phyloP scores from a whole-genome alignment of 805 yeast species.

The Phaffomyces thermotolerans region DNA sequence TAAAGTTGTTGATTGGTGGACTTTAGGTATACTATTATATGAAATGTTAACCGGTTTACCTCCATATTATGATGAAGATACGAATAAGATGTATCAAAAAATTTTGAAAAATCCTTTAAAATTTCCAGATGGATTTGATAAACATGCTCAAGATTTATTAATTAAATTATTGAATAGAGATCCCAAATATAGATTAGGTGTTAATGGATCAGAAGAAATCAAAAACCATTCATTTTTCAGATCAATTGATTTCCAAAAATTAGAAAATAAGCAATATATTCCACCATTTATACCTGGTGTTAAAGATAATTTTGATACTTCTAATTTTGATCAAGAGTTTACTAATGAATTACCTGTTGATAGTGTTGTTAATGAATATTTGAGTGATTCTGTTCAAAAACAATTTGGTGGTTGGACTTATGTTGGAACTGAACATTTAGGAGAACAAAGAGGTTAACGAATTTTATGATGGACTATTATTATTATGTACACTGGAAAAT shows the following conservation, averaged over 20 bases:
- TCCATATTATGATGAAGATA: constrained; percentile 94
- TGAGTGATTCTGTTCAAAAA: constrained; percentile 91
- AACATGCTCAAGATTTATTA: constrained; percentile 77
- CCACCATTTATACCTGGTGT: constrained; percentile 96
- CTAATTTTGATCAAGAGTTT: constrained; percentile 88
- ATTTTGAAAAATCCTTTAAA: constrained; percentile 82
- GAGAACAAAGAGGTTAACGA: constrained; percentile 16
- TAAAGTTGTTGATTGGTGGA: constrained; percentile 98
- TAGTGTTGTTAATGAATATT: constrained; percentile 86
- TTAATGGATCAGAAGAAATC: constrained; percentile 77
- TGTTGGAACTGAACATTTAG: constrained; percentile 54
- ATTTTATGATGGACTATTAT: neutral
- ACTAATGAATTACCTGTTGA: constrained; percentile 92
- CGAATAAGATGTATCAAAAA: constrained; percentile 88
- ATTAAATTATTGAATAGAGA: constrained; percentile 74
- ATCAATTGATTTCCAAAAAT: constrained; percentile 83
- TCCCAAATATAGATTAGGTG: constrained; percentile 71
- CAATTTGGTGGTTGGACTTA: constrained; percentile 99
- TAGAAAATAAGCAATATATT: constrained; percentile 77
- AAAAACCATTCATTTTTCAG: constrained; percentile 79
- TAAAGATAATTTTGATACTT: constrained; percentile 76
- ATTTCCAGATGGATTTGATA: constrained; percentile 83
- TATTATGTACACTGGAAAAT: neutral
- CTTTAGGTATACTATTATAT: constrained; percentile 84
- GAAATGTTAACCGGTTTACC: constrained; percentile 98